These are phyloP conservation scores for Serendipita sp. DNA, from an alignment of 768 basidiomycete genomes.

Conservation along the genomic window DNA sequence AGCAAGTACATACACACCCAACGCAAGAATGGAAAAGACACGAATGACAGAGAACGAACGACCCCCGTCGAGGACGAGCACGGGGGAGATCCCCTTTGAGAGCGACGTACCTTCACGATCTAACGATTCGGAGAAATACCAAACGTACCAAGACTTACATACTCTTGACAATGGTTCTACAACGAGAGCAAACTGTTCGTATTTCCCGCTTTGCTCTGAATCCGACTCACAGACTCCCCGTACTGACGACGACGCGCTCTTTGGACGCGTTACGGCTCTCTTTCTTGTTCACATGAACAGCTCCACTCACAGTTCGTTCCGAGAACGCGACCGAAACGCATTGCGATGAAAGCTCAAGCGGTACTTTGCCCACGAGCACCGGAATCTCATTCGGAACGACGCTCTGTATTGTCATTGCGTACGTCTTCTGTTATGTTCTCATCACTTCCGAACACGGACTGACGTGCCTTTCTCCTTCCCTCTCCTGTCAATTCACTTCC, in stretches of 20 bases:
- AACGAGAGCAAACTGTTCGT: slow-evolving; percentile 4
- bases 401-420: slow-evolving; percentile 3
- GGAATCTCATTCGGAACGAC: neutral
- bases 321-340: neutral
- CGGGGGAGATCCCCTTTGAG: too few species aligned
- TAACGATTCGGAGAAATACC: too few species aligned
- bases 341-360: too few species aligned
- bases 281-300: neutral
- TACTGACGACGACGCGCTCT: neutral
- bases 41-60: too few species aligned
- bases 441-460: neutral
- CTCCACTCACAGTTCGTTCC: neutral
- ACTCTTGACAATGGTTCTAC: neutral
- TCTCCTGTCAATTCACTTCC: neutral
- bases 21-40: too few species aligned
- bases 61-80: too few species aligned
- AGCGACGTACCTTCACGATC: too few species aligned
- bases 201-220: neutral
- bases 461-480: too few species aligned
- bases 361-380: neutral
- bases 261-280: neutral
- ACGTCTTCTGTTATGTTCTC: neutral
- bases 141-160: too few species aligned
- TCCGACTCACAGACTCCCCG: neutral
- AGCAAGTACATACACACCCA: too few species aligned